phyloP scores from a whole-genome alignment of 1,139 yeast species.

The Saccharomyces hybrid region DNA sequence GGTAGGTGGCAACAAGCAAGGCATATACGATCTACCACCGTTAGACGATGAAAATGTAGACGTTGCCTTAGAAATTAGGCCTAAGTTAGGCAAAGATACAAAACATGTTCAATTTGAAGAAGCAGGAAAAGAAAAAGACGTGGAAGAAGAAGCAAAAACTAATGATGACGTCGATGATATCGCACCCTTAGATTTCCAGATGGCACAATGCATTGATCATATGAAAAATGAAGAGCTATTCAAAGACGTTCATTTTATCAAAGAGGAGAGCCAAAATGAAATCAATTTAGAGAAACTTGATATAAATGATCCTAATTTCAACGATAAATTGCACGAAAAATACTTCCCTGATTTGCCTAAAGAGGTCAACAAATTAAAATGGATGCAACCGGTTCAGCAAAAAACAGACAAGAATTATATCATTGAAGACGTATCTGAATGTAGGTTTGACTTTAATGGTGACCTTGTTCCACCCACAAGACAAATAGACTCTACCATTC shows the following conservation, averaged over 20 bases:
- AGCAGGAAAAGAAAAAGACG: constrained; percentile 3
- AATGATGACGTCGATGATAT: constrained; percentile 35
- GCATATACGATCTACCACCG: constrained; percentile 30
- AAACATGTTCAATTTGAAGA: constrained; percentile 6
- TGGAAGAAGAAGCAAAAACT: constrained; percentile 10
- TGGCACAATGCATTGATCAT: constrained; percentile 37
- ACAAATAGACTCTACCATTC: constrained; percentile 41
- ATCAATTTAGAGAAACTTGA: constrained; percentile 38
- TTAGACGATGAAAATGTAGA: constrained; percentile 30
- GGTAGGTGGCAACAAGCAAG: constrained; percentile 48
- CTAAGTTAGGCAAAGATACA: background rate
- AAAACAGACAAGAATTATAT: constrained; percentile 34
- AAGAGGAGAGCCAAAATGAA: constrained; percentile 27
- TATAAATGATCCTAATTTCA: constrained; percentile 67
- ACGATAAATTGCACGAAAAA: constrained; percentile 69
- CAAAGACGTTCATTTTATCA: constrained; percentile 55
- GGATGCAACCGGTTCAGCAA: constrained; percentile 69
- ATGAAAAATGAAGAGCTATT: constrained; percentile 38
- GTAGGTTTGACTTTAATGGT: constrained; percentile 87
- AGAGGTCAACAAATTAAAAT: constrained; percentile 73
- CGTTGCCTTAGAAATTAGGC: constrained; percentile 30
- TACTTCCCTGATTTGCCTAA: constrained; percentile 85
- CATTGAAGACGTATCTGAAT: constrained; percentile 56
- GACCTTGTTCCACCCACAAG: constrained; percentile 51
- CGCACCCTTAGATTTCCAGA: constrained; percentile 39